These are phyloP conservation scores for Carex myosuroides DNA, from an alignment of 176 grass and related monocot genomes.

Conservation along the genomic window DNA sequence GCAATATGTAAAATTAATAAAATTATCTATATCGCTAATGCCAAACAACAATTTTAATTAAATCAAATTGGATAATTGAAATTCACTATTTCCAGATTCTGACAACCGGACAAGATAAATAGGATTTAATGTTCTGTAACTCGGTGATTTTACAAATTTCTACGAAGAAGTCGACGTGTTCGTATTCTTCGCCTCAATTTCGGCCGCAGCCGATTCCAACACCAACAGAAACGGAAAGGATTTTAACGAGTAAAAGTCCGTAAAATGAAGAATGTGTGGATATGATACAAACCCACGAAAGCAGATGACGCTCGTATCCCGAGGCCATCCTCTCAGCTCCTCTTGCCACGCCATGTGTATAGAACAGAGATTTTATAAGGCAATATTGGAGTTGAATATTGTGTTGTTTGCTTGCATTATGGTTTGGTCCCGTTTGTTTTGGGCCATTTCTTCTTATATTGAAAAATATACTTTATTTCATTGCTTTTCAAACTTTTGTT, in stretches of 20 bases:
- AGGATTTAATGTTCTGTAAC: background rate
- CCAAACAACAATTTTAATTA: background rate
- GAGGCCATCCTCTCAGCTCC: background rate
- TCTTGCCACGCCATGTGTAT: slow-evolving; percentile 13
- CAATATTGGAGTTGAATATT: background rate
- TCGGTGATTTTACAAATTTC: background rate
- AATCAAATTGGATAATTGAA: slow-evolving; percentile 6
- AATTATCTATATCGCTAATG: background rate
- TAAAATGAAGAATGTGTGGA: background rate
- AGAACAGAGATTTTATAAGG: background rate
- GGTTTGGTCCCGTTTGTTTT: background rate
- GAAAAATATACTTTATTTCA: too few relatives aligned
- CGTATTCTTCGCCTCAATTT: background rate
- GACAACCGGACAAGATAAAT: slow-evolving; percentile 22
- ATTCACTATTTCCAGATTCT: slow-evolving; percentile 21
- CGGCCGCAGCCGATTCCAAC: background rate
- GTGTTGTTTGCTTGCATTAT: background rate
- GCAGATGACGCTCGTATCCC: slow-evolving; percentile 5
- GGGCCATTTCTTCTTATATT: background rate
- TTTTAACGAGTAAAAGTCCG: background rate
- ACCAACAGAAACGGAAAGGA: background rate
- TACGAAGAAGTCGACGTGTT: background rate
- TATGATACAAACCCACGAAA: background rate
- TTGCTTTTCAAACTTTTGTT: too few relatives aligned
- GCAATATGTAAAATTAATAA: background rate